Percentiles rank a stretch among this genome's conserved stretches.
Conservation (phyloP, 2,329 filamentous ascomycete genomes). For the Magnaporthiopsis incrustans region DNA sequence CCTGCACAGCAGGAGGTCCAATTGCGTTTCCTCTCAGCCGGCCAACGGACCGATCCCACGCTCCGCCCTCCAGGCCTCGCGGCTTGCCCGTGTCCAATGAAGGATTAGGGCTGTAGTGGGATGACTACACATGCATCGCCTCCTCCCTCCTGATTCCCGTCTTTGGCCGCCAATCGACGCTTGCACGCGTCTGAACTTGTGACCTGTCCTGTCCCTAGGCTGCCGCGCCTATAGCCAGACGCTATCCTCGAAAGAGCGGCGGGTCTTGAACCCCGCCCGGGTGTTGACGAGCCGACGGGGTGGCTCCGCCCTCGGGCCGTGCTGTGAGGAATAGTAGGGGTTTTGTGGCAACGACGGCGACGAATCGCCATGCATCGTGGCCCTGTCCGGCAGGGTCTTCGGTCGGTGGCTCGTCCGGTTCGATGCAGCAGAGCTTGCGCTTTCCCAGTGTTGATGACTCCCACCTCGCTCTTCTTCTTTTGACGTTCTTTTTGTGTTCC, state of each 20-base stretch:
- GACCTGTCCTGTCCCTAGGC: background rate
- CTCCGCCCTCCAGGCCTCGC: background rate
- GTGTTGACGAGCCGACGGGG: background rate
- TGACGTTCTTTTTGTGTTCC: constrained; percentile 1
- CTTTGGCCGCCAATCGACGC: background rate
- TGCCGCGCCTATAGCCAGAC: background rate
- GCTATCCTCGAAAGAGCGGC: background rate
- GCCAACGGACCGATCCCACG: background rate
- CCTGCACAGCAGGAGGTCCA: background rate
- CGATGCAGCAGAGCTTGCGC: constrained; percentile 19
- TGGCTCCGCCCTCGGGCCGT: background rate
- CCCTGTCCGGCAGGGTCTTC: constrained; percentile 24
- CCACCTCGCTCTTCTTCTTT: constrained; percentile 20
- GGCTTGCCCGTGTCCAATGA: constrained; percentile 2
- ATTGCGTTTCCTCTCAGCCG: background rate
- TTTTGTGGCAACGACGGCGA: constrained; percentile 6
- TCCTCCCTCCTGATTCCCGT: constrained; percentile 4
- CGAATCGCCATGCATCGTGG: constrained; percentile 15
- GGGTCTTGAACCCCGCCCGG: background rate
- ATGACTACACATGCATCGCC: constrained; percentile 7
- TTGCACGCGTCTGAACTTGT: background rate
- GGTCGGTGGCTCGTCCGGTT: background rate
- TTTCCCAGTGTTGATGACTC: constrained; percentile 18
- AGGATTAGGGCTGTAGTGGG: constrained; percentile 11
- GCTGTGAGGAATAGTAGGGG: background rate